Conservation (phyloP, 164 flowering plant genomes). For the Umbilicus rupestris region DNA sequence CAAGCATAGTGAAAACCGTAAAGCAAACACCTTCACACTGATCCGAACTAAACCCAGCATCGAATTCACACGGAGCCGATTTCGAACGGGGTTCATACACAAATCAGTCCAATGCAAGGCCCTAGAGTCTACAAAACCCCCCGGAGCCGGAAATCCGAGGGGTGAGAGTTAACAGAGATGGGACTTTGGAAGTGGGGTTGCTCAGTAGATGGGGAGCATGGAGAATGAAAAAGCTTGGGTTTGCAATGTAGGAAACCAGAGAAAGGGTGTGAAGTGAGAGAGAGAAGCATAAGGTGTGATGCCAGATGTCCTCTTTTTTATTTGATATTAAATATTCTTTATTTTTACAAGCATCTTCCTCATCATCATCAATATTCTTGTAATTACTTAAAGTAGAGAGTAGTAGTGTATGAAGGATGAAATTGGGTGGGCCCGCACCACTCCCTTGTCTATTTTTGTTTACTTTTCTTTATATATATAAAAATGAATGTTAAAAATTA, state of each 20-base stretch:
- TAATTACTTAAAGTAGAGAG: no score
- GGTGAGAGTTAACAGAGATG: no score
- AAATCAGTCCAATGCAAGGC: slow-evolving; percentile 1
- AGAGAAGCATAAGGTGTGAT: neutral
- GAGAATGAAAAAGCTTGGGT: neutral
- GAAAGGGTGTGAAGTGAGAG: neutral
- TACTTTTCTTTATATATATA: no score
- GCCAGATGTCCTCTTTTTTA: neutral
- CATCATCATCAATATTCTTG: no score
- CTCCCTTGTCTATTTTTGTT: no score
- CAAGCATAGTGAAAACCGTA: slow-evolving; percentile 1
- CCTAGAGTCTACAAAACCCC: neutral
- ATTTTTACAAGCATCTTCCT: no score
- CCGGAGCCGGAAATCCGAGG: neutral
- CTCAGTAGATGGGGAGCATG: neutral
- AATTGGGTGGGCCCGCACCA: no score
- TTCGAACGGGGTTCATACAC: neutral
- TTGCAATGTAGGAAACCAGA: neutral
- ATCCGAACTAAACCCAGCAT: neutral
- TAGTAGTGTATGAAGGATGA: no score
- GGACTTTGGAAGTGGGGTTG: neutral
- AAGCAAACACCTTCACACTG: neutral
- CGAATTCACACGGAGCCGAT: neutral
- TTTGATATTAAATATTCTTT: no score
- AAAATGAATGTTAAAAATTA: no score